These are phyloP conservation scores for Xerocomus alliaceus DNA, from an alignment of 1,284 basidiomycete species.

Conservation along the genomic window DNA sequence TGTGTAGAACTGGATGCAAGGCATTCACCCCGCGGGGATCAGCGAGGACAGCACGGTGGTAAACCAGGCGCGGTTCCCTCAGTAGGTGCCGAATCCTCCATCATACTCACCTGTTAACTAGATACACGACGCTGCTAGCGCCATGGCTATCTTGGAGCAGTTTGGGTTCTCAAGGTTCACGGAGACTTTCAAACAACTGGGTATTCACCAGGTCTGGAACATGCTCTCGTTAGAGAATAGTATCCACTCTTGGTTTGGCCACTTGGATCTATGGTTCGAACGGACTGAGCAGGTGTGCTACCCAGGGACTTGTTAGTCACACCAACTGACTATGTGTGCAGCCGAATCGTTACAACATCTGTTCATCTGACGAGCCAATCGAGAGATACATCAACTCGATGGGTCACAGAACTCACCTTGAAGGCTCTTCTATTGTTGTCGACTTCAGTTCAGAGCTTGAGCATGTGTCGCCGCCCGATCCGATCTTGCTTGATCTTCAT, in stretches of 20 bases:
- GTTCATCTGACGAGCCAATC: background rate
- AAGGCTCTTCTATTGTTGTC: background rate
- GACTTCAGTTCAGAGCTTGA: background rate
- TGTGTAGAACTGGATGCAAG: background rate
- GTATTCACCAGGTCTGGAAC: background rate
- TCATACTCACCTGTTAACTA: background rate
- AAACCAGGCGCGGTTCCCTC: background rate
- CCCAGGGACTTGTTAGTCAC: background rate
- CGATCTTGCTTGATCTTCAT: slow-evolving; percentile 4
- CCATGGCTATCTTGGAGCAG: background rate
- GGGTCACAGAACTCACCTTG: background rate
- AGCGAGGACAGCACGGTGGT: too few relatives aligned
- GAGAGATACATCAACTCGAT: background rate
- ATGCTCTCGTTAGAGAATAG: background rate
- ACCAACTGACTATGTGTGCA: background rate
- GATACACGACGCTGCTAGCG: background rate
- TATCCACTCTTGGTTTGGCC: background rate
- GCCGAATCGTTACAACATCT: background rate
- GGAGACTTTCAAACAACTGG: background rate
- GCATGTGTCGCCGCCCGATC: background rate
- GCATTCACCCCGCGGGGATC: background rate
- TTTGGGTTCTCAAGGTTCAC: background rate
- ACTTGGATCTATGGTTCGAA: background rate
- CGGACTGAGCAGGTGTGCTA: background rate
- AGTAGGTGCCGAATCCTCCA: background rate